Base-by-base conservation (phyloP, 768 basidiomycete species). In the Coprinellus micaceus region DNA sequence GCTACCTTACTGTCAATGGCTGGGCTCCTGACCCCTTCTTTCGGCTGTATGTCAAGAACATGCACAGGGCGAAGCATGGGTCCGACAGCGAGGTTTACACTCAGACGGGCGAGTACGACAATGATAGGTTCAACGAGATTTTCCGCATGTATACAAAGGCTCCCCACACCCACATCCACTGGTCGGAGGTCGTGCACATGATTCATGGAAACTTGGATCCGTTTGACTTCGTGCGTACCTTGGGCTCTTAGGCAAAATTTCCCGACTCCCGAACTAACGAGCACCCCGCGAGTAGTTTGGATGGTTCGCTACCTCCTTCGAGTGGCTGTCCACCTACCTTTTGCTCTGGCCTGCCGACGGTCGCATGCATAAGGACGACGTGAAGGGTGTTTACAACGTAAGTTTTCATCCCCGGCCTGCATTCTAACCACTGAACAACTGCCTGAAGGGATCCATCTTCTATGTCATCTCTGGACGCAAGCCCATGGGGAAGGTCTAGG, bases 21-120 rank as follows among this genome's bases (percentile, higher is more conserved):
- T 60, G 71, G 54, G 54, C 77, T 41, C 78, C 76, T 3, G 77
- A 78, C 62, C 75, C 75, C 10, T 70, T 73, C 60, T 78, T 78
- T 61, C 72, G 77, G 7, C 61, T 79, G 54, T 70, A 68, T 36
- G 69, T 78, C 37, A 65, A 69, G 33, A 58, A 67, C 47, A 77
- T 78, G 67, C 73, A 77, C 52, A 63, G 67, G 77, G 77, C 58
- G 36, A 75, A 73, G 53, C 77, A 78, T 48, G 76, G 77, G 13
- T 78, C 77, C 22, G 75, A 77, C 62, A 62, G 72, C 7, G 72
- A 68, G 33, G 58, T 64, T 3, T 77, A 72, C 58, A 77, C 71
- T 25, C 61, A 65, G 13, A 63, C 64, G 0, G 78, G 78, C 54
- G 72, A 74, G 33, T 74, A 76, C 55, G 76, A 78, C 60, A 64